phyloP scores from a whole-genome alignment of 2,329 filamentous ascomycete genomes.

The Neonectria neomacrospora region DNA sequence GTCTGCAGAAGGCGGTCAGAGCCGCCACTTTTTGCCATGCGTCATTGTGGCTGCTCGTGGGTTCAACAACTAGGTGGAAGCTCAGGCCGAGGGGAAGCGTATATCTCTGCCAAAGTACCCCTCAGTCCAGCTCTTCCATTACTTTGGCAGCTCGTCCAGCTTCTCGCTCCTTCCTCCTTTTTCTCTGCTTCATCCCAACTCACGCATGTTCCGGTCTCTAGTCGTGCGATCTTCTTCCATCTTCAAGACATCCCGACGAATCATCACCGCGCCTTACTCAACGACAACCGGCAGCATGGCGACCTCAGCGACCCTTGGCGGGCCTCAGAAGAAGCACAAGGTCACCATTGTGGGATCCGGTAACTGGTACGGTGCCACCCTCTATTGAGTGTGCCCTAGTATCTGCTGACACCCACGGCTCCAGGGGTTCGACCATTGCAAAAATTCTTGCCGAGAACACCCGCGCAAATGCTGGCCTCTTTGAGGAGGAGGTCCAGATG shows the following conservation, averaged over 20 bases:
- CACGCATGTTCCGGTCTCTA: slow-evolving; percentile 42
- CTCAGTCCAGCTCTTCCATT: slow-evolving; percentile 37
- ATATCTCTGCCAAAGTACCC: slow-evolving; percentile 36
- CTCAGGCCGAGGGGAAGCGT: slow-evolving; percentile 34
- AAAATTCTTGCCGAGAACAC: slow-evolving; percentile 98
- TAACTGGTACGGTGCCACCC: slow-evolving; percentile 76
- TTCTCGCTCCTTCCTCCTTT: slow-evolving; percentile 16
- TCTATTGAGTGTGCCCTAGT: background rate
- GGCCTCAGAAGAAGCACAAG: slow-evolving; percentile 81
- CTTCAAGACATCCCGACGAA: slow-evolving; percentile 28
- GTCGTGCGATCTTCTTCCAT: slow-evolving; percentile 28
- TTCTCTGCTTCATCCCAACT: slow-evolving; percentile 5
- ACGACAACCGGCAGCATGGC: slow-evolving; percentile 48
- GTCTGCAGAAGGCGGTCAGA: slow-evolving; percentile 41
- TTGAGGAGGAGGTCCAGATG: slow-evolving; percentile 94
- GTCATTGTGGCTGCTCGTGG: slow-evolving; percentile 45
- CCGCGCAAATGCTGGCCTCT: slow-evolving; percentile 78
- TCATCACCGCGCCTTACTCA: slow-evolving; percentile 34
- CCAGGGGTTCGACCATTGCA: slow-evolving; percentile 93
- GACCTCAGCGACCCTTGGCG: slow-evolving; percentile 54
- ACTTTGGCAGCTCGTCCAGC: slow-evolving; percentile 11
- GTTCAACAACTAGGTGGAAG: slow-evolving; percentile 46
- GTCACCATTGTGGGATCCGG: slow-evolving; percentile 94
- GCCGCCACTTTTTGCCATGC: slow-evolving; percentile 41
- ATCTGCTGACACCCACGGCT: background rate